Evolutionary conservation across 352 stramenopile species (phyloP).

Genomic region (Phytophthora vignae): DNA sequence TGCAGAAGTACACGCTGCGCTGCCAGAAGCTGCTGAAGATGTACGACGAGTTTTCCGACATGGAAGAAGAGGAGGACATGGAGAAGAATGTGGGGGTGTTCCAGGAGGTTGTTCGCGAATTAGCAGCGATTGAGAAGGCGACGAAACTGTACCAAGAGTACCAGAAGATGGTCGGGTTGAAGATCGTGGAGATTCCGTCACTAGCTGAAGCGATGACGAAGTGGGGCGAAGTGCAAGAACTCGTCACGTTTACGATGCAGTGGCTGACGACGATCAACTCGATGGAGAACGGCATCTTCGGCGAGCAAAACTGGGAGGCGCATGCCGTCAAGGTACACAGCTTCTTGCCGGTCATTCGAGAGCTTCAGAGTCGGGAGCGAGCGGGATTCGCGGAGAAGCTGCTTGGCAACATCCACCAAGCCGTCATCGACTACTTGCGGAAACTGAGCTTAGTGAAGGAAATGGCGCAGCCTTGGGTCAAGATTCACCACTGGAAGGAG

Average conservation of each 20-base stretch:
- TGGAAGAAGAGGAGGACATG: constrained; percentile 68
- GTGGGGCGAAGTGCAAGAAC: constrained; percentile 69
- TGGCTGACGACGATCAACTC: constrained; percentile 52
- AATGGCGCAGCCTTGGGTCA: constrained; percentile 60
- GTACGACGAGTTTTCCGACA: constrained; percentile 57
- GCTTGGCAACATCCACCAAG: constrained; percentile 41
- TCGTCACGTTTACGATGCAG: constrained; percentile 55
- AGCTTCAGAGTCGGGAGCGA: constrained; percentile 38
- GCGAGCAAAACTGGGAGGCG: constrained; percentile 60
- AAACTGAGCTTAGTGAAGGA: constrained; percentile 60
- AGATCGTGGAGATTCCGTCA: constrained; percentile 62
- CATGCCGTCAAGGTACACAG: constrained; percentile 47
- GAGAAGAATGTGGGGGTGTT: constrained; percentile 57
- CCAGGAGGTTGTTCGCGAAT: constrained; percentile 59
- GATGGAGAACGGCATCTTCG: constrained; percentile 79
- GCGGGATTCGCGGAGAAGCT: constrained; percentile 51
- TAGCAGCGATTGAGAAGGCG: constrained; percentile 58
- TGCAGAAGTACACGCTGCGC: constrained; percentile 61
- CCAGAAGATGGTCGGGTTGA: constrained; percentile 73
- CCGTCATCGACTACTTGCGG: constrained; percentile 51
- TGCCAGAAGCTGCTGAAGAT: constrained; percentile 60
- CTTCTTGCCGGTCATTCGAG: constrained; percentile 47
- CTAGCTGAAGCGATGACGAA: constrained; percentile 49
- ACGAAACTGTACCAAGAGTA: constrained; percentile 74
- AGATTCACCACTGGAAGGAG: constrained; percentile 70